A percentile compares a stretch with the other conserved stretches of the same genome.
phyloP scores from a whole-genome alignment of 345 rosid species.

The Eucalyptus albens region DNA sequence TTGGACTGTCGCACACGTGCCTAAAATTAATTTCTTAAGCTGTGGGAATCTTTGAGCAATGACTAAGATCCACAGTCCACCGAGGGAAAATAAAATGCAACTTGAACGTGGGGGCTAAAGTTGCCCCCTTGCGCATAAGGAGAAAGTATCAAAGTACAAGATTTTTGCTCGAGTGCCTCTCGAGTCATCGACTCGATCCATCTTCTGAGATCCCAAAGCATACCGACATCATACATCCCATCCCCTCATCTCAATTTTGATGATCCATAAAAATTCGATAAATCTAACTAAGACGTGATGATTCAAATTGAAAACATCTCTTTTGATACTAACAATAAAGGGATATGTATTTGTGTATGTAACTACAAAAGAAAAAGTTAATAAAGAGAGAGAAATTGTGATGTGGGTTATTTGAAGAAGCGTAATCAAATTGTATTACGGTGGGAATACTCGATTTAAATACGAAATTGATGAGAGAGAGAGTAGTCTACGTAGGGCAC shows the following conservation, averaged over 20 bases:
- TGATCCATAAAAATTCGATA: accelerated
- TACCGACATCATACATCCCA: accelerated
- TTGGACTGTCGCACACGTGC: neutral
- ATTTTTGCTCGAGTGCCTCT: neutral
- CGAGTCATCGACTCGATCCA: neutral
- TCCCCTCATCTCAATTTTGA: neutral
- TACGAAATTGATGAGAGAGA: neutral
- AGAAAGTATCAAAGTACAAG: neutral
- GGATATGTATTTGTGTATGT: neutral
- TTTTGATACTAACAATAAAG: neutral
- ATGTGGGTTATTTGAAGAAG: neutral
- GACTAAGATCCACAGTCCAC: neutral
- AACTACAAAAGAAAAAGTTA: neutral
- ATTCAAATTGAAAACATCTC: neutral
- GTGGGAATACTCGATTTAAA: neutral
- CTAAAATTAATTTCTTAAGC: neutral
- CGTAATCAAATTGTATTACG: neutral
- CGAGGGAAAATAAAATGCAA: neutral
- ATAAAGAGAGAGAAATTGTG: neutral
- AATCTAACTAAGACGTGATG: accelerated
- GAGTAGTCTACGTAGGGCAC: neutral
- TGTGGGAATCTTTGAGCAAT: neutral
- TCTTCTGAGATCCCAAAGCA: neutral
- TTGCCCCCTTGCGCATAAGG: neutral
- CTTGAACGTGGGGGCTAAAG: neutral